Evolutionary conservation across 106 monocot species (phyloP).

Genomic region (Dioscorea zingiberensis): DNA sequence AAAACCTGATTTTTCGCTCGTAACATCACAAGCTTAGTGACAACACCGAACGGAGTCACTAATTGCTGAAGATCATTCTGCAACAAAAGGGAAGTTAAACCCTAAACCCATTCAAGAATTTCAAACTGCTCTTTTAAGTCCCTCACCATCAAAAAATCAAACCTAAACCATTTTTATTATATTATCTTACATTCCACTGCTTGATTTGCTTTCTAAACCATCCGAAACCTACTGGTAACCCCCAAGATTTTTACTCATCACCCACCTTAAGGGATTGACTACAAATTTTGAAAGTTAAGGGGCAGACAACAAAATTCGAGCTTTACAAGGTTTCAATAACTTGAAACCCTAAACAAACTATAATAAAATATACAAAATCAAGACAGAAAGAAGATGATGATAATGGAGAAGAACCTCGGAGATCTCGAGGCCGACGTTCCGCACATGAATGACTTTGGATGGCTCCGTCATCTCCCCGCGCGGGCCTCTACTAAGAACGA

Average conservation of each 20-base stretch:
- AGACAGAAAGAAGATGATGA: too few relatives aligned
- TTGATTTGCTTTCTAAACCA: too few relatives aligned
- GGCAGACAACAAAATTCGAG: neutral
- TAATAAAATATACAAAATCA: neutral
- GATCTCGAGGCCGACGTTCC: constrained; percentile 41
- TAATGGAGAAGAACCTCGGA: constrained; percentile 14
- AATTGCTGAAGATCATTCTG: constrained; percentile 37
- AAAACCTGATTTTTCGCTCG: constrained; percentile 36
- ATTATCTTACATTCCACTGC: too few relatives aligned
- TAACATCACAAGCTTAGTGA: constrained; percentile 33
- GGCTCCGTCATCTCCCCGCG: constrained; percentile 30
- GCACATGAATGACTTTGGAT: constrained; percentile 36
- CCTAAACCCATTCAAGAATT: neutral
- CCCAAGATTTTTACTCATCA: too few relatives aligned
- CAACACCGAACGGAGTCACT: constrained; percentile 26
- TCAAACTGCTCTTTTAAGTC: neutral
- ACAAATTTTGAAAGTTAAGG: neutral
- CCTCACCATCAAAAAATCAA: neutral
- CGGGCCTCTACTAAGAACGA: neutral
- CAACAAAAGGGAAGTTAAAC: neutral
- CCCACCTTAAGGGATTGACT: too few relatives aligned
- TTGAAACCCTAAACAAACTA: neutral
- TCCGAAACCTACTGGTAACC: too few relatives aligned
- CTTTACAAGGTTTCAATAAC: neutral
- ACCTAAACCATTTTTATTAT: too few relatives aligned